Percentiles rank a stretch among this genome's conserved stretches.
Evolutionary conservation across 2,329 filamentous ascomycete genomes (phyloP).

Genomic region (Ophiostoma angusticollis): DNA sequence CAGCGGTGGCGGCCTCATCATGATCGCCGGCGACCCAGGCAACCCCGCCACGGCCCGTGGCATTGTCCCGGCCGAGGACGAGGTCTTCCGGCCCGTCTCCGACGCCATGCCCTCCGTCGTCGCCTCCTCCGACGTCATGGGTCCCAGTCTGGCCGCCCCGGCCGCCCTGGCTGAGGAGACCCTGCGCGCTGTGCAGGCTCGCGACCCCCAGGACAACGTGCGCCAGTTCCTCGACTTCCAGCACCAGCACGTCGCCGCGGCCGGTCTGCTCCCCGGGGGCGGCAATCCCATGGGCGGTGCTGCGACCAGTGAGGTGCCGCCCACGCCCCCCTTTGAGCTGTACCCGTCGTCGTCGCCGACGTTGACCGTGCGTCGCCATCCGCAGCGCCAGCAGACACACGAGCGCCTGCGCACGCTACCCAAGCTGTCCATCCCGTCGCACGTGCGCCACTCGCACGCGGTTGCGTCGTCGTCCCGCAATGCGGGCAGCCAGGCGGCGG

Average conservation of each 20-base stretch:
- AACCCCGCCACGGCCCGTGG: conserved; percentile 55
- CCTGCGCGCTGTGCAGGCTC: conserved; percentile 54
- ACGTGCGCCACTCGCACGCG: conserved; percentile 14
- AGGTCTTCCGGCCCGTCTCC: conserved; percentile 53
- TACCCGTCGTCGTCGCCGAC: conserved; percentile 26
- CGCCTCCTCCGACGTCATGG: conserved; percentile 82
- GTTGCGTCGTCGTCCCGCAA: no score
- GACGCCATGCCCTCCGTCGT: conserved; percentile 71
- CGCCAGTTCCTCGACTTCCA: conserved; percentile 85
- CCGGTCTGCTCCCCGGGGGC: no score
- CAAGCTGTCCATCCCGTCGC: conserved; percentile 46
- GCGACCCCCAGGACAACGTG: conserved; percentile 86
- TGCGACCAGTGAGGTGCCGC: conserved; percentile 47
- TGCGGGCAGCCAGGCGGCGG: conserved; percentile 10
- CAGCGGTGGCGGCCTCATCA: conserved; percentile 53
- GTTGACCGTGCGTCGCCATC: conserved; percentile 17
- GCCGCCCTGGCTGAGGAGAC: conserved; percentile 61
- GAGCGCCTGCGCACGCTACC: conserved; percentile 45
- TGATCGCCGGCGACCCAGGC: conserved; percentile 66
- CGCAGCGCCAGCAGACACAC: conserved; percentile 25
- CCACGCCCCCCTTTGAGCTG: conserved; percentile 57
- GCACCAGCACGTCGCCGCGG: conserved; percentile 33
- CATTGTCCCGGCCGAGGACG: conserved; percentile 34
- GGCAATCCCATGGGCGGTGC: no score
- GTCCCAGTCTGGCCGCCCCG: conserved; percentile 45